These are phyloP conservation scores for Leucogyrophana mollusca DNA, from an alignment of 768 basidiomycete genomes.

Conservation along the genomic window DNA sequence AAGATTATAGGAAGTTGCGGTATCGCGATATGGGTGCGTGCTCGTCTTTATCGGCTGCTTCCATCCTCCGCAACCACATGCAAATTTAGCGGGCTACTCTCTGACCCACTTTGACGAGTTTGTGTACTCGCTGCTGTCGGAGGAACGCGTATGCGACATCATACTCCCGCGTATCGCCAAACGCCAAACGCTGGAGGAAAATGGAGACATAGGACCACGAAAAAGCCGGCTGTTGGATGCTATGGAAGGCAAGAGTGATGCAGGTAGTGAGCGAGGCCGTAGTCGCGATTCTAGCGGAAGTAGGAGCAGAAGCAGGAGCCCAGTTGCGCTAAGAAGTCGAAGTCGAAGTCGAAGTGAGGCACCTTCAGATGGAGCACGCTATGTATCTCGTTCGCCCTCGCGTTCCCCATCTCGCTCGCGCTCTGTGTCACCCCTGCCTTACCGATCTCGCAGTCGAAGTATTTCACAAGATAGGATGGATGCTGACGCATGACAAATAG, in stretches of 20 bases:
- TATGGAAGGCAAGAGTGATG: constrained; percentile 72
- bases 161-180: constrained; percentile 89
- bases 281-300: constrained; percentile 19
- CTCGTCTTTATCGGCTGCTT: background rate
- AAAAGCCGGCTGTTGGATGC: constrained; percentile 87
- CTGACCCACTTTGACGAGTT: constrained; percentile 93
- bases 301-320: constrained; percentile 26
- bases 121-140: constrained; percentile 74
- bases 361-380: constrained; percentile 50
- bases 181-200: constrained; percentile 87
- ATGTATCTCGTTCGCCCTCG: constrained; percentile 66
- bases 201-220: constrained; percentile 81
- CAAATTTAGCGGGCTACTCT: constrained; percentile 69
- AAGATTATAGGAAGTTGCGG: constrained; percentile 90
- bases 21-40: constrained; percentile 72
- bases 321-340: constrained; percentile 21
- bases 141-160: constrained; percentile 95
- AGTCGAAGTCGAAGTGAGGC: constrained; percentile 28
- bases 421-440: constrained; percentile 35
- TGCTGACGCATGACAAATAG: constrained; percentile 21
- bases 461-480: constrained; percentile 60
- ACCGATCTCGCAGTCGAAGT: constrained; percentile 57
- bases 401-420: constrained; percentile 42
- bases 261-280: constrained; percentile 40
- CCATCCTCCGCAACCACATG: constrained; percentile 1